These are phyloP conservation scores for Passiflora organensis DNA, from an alignment of 345 rosid species.

Conservation along the genomic window DNA sequence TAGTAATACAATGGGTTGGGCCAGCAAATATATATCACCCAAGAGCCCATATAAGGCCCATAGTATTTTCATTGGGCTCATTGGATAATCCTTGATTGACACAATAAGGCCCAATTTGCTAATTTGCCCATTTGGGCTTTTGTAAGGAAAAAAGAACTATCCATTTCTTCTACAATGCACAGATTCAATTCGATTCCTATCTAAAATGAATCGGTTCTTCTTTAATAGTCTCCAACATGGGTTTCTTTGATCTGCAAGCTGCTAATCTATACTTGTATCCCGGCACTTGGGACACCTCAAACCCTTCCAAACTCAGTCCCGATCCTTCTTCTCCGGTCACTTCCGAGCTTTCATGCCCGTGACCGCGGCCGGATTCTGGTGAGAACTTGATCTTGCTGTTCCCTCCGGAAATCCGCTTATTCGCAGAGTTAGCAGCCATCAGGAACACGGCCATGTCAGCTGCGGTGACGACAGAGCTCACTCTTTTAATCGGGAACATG, in stretches of 20 bases:
- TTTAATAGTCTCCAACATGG: conserved; percentile 19
- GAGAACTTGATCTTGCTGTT: conserved; percentile 8
- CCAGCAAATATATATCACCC: too few relatives aligned
- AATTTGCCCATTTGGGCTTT: too few relatives aligned
- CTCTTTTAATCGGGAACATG: conserved; percentile 69
- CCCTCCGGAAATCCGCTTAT: conserved; percentile 35
- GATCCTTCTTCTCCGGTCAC: not conserved
- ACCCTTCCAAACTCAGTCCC: conserved; percentile 8
- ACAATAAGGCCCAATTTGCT: too few relatives aligned
- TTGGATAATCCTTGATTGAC: too few relatives aligned
- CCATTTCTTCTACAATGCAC: too few relatives aligned
- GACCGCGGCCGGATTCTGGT: conserved; percentile 8
- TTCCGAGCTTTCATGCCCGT: not conserved
- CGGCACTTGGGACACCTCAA: conserved; percentile 6
- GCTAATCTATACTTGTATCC: conserved; percentile 16
- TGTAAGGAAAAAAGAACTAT: too few relatives aligned
- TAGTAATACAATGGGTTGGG: too few relatives aligned
- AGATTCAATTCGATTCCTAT: not conserved
- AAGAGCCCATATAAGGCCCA: too few relatives aligned
- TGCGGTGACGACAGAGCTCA: conserved; percentile 48
- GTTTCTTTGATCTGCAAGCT: conserved; percentile 21
- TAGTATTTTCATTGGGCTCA: too few relatives aligned
- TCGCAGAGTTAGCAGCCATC: conserved; percentile 43
- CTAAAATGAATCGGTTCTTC: conserved; percentile 16
- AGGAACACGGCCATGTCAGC: conserved; percentile 62